A percentile compares a stretch with the other conserved stretches of the same genome.
phyloP scores from a whole-genome alignment of 1,284 basidiomycete genomes.

The Sporisorium iseilematis-ciliati region DNA sequence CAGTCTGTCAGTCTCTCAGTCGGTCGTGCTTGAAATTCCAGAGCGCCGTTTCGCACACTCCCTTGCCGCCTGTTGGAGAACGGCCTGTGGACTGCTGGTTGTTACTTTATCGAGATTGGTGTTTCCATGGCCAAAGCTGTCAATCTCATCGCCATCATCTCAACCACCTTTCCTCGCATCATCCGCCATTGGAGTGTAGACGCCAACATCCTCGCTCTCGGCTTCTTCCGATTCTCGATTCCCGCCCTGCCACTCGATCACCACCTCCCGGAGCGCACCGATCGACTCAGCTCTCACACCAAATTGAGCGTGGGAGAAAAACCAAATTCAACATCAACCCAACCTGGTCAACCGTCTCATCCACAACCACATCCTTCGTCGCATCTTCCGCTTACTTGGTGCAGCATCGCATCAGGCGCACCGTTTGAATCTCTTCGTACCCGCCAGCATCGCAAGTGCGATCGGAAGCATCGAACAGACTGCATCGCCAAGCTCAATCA shows the following conservation, averaged over 20 bases:
- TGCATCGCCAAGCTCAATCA: too few species aligned
- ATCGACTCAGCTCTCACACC: not conserved
- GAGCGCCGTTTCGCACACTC: slow-evolving; percentile 1
- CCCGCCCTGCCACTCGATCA: not conserved
- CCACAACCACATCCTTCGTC: not conserved
- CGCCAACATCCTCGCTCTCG: not conserved
- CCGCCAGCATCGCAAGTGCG: not conserved
- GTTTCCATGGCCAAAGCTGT: not conserved
- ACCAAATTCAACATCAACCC: too few species aligned
- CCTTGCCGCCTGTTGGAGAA: not conserved
- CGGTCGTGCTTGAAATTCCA: not conserved
- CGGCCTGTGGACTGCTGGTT: slow-evolving; percentile 1
- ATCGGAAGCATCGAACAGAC: too few species aligned
- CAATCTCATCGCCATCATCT: slow-evolving; percentile 8
- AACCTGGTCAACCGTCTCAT: not conserved
- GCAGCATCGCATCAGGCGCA: too few species aligned
- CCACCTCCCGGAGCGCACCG: not conserved
- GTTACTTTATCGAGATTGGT: slow-evolving; percentile 27
- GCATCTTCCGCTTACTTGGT: not conserved
- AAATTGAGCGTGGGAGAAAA: not conserved
- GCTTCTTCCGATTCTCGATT: not conserved
- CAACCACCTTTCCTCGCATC: not conserved
- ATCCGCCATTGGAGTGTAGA: not conserved
- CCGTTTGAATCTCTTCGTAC: too few species aligned
- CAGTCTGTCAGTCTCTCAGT: too few species aligned